Percentiles rank a stretch among this genome's conserved stretches.
These are phyloP conservation scores for Diaporthe vexans DNA, from an alignment of 2,329 filamentous ascomycete genomes.

Conservation along the genomic window DNA sequence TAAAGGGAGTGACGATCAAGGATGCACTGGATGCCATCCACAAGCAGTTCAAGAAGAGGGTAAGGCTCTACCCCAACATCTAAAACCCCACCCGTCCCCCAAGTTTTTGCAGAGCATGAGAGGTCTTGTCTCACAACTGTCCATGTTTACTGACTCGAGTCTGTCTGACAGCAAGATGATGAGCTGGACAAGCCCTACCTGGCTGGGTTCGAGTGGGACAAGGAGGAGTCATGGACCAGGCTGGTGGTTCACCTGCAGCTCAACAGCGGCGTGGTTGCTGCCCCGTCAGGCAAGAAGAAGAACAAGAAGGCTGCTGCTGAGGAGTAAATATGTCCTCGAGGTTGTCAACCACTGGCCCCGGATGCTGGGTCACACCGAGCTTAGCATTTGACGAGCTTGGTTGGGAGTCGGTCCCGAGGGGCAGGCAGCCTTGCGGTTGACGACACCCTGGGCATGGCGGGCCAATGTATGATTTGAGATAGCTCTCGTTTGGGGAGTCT, in stretches of 20 bases:
- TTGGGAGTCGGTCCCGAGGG: neutral
- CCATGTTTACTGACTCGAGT: conserved; percentile 37
- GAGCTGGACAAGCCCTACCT: conserved; percentile 91
- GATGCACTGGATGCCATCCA: conserved; percentile 95
- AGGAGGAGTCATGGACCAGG: conserved; percentile 89
- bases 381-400: neutral
- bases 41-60: conserved; percentile 98
- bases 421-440: conserved; percentile 7
- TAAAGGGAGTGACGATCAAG: conserved; percentile 97
- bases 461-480: neutral
- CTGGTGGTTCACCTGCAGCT: conserved; percentile 89
- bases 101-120: neutral
- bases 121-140: neutral
- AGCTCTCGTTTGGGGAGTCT: neutral
- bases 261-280: conserved; percentile 61
- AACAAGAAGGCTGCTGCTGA: conserved; percentile 54
- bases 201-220: conserved; percentile 96
- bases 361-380: conserved; percentile 44
- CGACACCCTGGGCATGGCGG: neutral
- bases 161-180: conserved; percentile 80
- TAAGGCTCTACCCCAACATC: conserved; percentile 57
- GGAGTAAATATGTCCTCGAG: conserved; percentile 54
- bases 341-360: conserved; percentile 48
- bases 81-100: neutral
- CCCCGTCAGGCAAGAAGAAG: conserved; percentile 69